A percentile compares a stretch with the other conserved stretches of the same genome.
phyloP scores from a whole-genome alignment of 495 filamentous ascomycete species.

The Chaetomium fimeti region DNA sequence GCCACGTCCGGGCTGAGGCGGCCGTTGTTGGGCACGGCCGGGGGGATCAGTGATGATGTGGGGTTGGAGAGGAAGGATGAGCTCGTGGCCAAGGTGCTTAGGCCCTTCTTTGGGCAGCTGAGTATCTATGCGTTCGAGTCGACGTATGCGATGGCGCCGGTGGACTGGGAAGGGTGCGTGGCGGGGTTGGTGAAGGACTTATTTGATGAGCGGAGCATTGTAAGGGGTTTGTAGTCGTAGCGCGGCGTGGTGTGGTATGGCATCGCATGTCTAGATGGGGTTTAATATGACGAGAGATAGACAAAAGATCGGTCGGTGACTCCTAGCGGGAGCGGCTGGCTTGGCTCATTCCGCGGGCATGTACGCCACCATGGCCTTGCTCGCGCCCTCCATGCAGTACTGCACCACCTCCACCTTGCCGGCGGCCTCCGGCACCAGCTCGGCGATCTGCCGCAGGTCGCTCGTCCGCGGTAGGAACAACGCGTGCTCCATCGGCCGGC shows the following conservation, averaged over 20 bases:
- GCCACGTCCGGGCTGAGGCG: constrained; percentile 30
- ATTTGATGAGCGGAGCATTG: constrained; percentile 72
- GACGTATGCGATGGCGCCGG: constrained; percentile 76
- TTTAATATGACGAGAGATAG: background rate
- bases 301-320: background rate
- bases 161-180: constrained; percentile 68
- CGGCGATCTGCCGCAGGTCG: constrained; percentile 78
- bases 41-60: constrained; percentile 51
- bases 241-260: background rate
- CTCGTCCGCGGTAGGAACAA: constrained; percentile 89
- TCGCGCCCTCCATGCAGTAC: constrained; percentile 87
- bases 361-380: constrained; percentile 68
- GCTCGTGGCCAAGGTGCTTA: constrained; percentile 68
- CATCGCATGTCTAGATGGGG: background rate
- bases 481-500: constrained; percentile 54
- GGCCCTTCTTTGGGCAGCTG: constrained; percentile 86
- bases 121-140: constrained; percentile 91
- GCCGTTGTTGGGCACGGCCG: constrained; percentile 48
- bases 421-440: constrained; percentile 45
- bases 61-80: constrained; percentile 61
- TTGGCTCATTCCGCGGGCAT: constrained; percentile 39
- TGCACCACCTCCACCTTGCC: constrained; percentile 68
- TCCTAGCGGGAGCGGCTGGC: too few relatives aligned
- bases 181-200: constrained; percentile 72
- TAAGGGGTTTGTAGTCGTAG: constrained; percentile 47